phyloP scores from a whole-genome alignment of 371 early-diverging fungal genomes.

The Mortierella sp. region DNA sequence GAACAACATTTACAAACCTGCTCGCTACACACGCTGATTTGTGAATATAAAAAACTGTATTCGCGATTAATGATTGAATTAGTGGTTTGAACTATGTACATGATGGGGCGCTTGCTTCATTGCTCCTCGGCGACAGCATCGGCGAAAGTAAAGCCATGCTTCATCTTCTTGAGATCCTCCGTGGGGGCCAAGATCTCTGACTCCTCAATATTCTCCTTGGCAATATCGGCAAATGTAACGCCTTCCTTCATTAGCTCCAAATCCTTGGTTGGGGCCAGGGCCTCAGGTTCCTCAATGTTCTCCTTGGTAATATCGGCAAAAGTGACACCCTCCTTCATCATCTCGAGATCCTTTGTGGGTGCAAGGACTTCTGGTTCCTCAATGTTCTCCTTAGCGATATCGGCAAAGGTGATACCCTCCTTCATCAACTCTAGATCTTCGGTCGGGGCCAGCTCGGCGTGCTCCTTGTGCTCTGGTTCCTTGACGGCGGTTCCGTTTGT shows the following conservation, averaged over 20 bases:
- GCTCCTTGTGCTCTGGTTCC: background rate
- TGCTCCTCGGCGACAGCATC: constrained; percentile 12
- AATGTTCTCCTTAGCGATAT: background rate
- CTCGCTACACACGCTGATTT: constrained; percentile 48
- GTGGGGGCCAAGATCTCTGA: constrained; percentile 23
- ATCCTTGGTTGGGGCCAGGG: constrained; percentile 34
- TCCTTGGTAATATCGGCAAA: constrained; percentile 22
- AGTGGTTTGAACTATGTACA: background rate
- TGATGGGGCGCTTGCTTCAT: background rate
- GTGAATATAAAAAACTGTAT: background rate
- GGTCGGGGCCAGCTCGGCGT: constrained; percentile 12
- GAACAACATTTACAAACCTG: constrained; percentile 53
- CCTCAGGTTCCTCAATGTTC: constrained; percentile 13
- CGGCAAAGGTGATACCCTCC: constrained; percentile 14
- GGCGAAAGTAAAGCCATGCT: constrained; percentile 21
- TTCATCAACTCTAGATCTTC: constrained; percentile 33
- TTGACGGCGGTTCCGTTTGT: background rate
- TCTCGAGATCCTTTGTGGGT: constrained; percentile 33
- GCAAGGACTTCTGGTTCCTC: constrained; percentile 26
- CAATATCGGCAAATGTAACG: constrained; percentile 37
- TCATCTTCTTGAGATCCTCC: constrained; percentile 24
- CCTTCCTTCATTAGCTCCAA: constrained; percentile 41
- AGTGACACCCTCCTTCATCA: constrained; percentile 29
- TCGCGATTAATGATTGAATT: background rate
- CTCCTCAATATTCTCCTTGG: constrained; percentile 17